Evolutionary conservation across 2,329 filamentous ascomycete species (phyloP).

Genomic region (Sclerotinia glacialis): DNA sequence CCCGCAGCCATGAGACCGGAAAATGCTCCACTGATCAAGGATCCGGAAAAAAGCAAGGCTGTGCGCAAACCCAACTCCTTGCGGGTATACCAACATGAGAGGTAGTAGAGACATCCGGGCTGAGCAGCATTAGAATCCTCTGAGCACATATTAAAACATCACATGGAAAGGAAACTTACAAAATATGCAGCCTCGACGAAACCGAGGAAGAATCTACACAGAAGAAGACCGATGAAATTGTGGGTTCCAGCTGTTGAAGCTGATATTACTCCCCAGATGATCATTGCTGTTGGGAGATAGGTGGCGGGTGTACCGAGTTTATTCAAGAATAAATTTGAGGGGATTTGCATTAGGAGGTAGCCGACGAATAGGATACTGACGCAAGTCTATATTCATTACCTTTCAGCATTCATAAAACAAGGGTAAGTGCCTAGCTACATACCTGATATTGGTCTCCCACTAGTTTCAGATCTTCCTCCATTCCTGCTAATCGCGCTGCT

Average conservation of each 20-base stretch:
- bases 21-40: constrained; percentile 68
- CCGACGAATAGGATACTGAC: constrained; percentile 44
- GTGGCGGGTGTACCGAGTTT: constrained; percentile 49
- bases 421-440: constrained; percentile 1
- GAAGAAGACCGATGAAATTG: constrained; percentile 47
- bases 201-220: constrained; percentile 50
- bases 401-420: neutral
- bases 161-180: constrained; percentile 34
- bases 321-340: constrained; percentile 49
- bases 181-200: constrained; percentile 57
- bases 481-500: constrained; percentile 51
- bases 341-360: constrained; percentile 46
- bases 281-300: constrained; percentile 50
- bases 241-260: constrained; percentile 48
- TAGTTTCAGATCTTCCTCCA: constrained; percentile 45
- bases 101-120: constrained; percentile 62
- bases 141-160: neutral
- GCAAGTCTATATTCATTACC: constrained; percentile 38
- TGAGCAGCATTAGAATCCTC: constrained; percentile 26
- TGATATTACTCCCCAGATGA: constrained; percentile 51
- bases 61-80: constrained; percentile 65
- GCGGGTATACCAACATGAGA: constrained; percentile 66
- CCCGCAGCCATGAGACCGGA: constrained; percentile 63
- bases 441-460: constrained; percentile 45
- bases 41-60: constrained; percentile 64